Evolutionary conservation across 805 yeast species (phyloP).

Genomic region (Saturnispora gosingensis): DNA sequence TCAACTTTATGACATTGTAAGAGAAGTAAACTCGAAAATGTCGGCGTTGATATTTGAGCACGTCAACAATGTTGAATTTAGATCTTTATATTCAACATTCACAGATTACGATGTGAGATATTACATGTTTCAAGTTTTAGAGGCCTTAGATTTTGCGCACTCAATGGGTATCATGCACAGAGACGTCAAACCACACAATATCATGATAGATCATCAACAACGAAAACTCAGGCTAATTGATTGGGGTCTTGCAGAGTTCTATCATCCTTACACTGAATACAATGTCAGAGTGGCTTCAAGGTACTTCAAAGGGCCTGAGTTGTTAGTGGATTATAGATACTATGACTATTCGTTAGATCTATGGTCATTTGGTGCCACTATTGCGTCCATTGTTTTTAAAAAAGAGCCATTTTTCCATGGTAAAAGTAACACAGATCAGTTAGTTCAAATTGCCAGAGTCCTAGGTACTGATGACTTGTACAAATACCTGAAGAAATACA

Average conservation of each 20-base stretch:
- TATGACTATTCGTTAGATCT: conserved; percentile 88
- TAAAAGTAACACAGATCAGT: conserved; percentile 80
- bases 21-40: conserved; percentile 70
- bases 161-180: conserved; percentile 95
- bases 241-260: conserved; percentile 95
- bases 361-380: conserved; percentile 92
- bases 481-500: conserved; percentile 61
- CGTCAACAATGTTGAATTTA: conserved; percentile 74
- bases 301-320: conserved; percentile 89
- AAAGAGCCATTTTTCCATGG: conserved; percentile 93
- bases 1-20: conserved; percentile 67
- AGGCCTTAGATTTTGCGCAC: conserved; percentile 82
- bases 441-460: conserved; percentile 81
- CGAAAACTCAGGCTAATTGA: conserved; percentile 73
- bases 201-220: conserved; percentile 81
- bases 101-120: conserved; percentile 67
- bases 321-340: conserved; percentile 74
- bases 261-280: conserved; percentile 81
- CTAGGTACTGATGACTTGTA: conserved; percentile 77
- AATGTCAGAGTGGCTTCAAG: conserved; percentile 92
- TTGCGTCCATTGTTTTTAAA: conserved; percentile 83
- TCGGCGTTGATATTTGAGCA: conserved; percentile 85
- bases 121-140: conserved; percentile 72
- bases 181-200: conserved; percentile 92
- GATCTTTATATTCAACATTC: conserved; percentile 72